Evolutionary conservation across 495 filamentous ascomycete genomes (phyloP), one percentile per base, ranked within the genome.

Genomic region (Lasiosphaeria hispida): DNA sequence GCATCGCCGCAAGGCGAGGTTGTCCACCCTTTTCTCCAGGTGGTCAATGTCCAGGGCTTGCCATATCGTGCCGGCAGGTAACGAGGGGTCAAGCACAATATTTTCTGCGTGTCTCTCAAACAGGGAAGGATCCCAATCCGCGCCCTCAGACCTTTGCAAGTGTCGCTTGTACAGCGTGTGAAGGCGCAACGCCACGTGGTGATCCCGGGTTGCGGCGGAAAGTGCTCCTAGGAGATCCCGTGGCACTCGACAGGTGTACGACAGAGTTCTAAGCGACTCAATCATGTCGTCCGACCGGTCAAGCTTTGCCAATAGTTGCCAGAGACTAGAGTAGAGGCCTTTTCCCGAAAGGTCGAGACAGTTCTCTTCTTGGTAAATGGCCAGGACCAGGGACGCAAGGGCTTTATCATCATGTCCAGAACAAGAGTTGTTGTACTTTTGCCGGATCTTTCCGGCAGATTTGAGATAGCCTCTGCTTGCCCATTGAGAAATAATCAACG

Each of bases 401-500:
- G 60, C 63, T 17, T 39, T 58, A 10, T 63, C 59, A 15, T 63
- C 59, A 34, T 58, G 19, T 7, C 44, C 45, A 1, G 39, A 30
- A 41, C 48, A 48, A 10, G 45, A 19, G 13, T 10, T 9, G 14
- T 64, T 38, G 7, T 66, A 60, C 10, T 34, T 11, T 3, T 38
- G 47, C 10, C 41, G 11, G n/a, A 61, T 11, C 14, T 23, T 38
- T 14, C 15, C 18, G 4, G 18, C 42, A 4, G 11, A 36, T 13
- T n/a, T 33, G 30, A 69, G 42, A 35, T 65, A 64, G 10, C 63
- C 54, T 11, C 64, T 64, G 33, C 66, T 72, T 8, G 14, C 14
- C 70, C 70, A 72, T 34, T 72, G 69, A 7, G 53, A 45, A 9
- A 69, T 8, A 6, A 69, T 40, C 53, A 73, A 42, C 23, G 57